Conservation (phyloP, 1,284 basidiomycete genomes). For the Tilletia walkeri region DNA sequence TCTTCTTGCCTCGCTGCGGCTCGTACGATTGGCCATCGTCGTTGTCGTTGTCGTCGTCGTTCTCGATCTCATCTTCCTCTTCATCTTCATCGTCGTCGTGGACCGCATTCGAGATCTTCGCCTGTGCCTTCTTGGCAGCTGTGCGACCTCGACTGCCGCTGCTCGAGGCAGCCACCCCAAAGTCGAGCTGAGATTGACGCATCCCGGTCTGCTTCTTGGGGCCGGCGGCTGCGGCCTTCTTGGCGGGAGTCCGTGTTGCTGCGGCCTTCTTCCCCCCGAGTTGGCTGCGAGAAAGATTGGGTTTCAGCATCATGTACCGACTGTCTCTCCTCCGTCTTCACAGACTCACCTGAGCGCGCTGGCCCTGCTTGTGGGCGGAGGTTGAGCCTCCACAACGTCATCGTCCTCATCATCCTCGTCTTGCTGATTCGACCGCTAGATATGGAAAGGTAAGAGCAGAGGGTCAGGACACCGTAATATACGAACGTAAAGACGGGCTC, state of each 20-base stretch:
- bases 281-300: slow-evolving; percentile 22
- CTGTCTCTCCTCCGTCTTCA: no score
- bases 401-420: slow-evolving; percentile 7
- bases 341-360: slow-evolving; percentile 1
- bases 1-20: neutral
- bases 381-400: slow-evolving; percentile 1
- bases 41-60: slow-evolving; percentile 25
- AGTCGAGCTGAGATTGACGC: neutral
- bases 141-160: neutral
- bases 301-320: slow-evolving; percentile 16
- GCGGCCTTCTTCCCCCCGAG: neutral
- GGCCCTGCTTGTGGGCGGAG: neutral
- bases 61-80: slow-evolving; percentile 18
- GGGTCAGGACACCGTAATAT: no score
- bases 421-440: neutral
- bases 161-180: neutral
- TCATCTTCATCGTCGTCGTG: slow-evolving; percentile 25
- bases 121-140: slow-evolving; percentile 18
- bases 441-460: no score
- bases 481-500: slow-evolving; percentile 20
- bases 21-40: slow-evolving; percentile 20
- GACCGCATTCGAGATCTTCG: slow-evolving; percentile 33
- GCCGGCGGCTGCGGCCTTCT: slow-evolving; percentile 1
- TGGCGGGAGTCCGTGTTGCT: neutral
- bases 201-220: neutral